Evolutionary conservation across 495 filamentous ascomycete genomes (phyloP).

Genomic region (Immersiella caudata): DNA sequence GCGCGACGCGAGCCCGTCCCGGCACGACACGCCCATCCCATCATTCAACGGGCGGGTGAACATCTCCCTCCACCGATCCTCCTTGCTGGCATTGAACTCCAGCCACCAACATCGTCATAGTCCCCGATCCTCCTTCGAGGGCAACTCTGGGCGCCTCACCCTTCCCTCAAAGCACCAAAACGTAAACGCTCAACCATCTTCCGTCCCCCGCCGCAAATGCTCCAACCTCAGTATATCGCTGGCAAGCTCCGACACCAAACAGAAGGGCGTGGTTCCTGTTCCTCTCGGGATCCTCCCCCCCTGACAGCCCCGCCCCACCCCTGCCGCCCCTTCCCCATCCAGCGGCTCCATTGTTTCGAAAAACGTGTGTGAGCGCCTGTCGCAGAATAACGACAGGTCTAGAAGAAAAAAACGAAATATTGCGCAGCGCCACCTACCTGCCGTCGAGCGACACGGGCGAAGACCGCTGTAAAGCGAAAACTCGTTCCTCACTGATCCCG

Average conservation of each 20-base stretch:
- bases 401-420: background rate
- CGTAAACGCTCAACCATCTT: background rate
- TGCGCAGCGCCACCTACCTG: too few species aligned
- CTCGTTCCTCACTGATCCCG: too few species aligned
- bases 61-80: background rate
- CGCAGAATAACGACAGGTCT: conserved; percentile 15
- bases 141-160: too few species aligned
- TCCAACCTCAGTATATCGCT: background rate
- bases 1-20: conserved; percentile 15
- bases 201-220: background rate
- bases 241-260: conserved; percentile 9
- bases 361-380: background rate
- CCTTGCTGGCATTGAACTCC: background rate
- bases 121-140: too few species aligned
- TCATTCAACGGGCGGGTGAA: background rate
- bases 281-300: conserved; percentile 1
- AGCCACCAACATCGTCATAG: too few species aligned
- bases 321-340: background rate
- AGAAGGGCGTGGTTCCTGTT: background rate
- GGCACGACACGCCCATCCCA: background rate
- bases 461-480: background rate
- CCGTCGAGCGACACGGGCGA: too few species aligned
- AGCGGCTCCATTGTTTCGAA: conserved; percentile 12
- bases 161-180: background rate
- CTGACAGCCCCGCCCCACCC: conserved; percentile 1